Evolutionary conservation across 768 basidiomycete genomes (phyloP), one percentile per base, ranked within the genome.

Genomic region (Rhizopogon rudus): DNA sequence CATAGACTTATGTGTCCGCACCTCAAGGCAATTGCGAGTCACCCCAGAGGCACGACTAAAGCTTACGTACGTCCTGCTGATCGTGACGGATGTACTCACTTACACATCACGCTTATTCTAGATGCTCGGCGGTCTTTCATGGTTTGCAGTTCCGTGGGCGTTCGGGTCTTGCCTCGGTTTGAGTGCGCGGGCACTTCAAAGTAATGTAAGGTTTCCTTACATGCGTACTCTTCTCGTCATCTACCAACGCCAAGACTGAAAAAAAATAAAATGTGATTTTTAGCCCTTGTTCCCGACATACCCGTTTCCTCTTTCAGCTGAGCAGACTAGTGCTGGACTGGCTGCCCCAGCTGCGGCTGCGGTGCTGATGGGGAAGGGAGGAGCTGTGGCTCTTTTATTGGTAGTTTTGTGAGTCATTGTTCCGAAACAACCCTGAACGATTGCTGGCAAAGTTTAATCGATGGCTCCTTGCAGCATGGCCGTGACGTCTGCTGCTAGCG

Each of bases 61-160:
- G 73, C 71, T n/a, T 74, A 73, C 16, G 39, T 41, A 9, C 22
- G 63, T 17, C 35, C 16, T 5, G 17, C 20, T 1, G 20, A 17
- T 25, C 25, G 25, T 17, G 40, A 37, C 29, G 31, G 16, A 12
- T 22, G 42, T n/a, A 1, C 39, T 37, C 12, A 14, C 22, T 9
- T 25, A 1, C 3, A 25, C 25, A 5, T 25, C 25, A 44, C 12
- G 20, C 12, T 45, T 13, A 56, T 52, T 52, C 5, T 61, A 73
- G 66, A 71, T 77, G 65, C 69, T 75, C 17, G 75, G 74, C 6
- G 76, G 74, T 3, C 57, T 77, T 16, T 73, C 75, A 1, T 77
- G 72, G 74, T 69, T 59, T 29, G 51, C 58, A 22, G 56, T 59
- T 14, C 57, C 72, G 13, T 73, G 67, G 63, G 67, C 65, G 4